A percentile compares a stretch with the other conserved stretches of the same genome.
Conservation (phyloP, 1,284 basidiomycete genomes). For the Malassezia caprae region DNA sequence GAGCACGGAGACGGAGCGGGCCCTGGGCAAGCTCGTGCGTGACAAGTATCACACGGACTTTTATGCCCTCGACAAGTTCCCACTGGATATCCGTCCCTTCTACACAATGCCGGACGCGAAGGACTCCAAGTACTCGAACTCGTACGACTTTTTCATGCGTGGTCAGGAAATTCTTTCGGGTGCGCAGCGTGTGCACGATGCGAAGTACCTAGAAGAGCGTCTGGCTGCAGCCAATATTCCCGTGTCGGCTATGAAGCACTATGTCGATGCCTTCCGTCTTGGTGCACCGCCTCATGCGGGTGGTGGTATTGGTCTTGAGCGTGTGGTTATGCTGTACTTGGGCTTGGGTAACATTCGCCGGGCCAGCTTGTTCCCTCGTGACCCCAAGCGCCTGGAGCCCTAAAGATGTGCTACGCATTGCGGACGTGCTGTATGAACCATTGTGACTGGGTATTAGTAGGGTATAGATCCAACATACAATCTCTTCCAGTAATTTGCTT, state of each 20-base stretch:
- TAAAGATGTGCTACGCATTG: slow-evolving; percentile 10
- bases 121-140: slow-evolving; percentile 64
- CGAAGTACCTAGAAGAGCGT: slow-evolving; percentile 66
- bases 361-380: slow-evolving; percentile 78
- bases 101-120: slow-evolving; percentile 48
- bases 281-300: slow-evolving; percentile 72
- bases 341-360: slow-evolving; percentile 75
- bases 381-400: slow-evolving; percentile 48
- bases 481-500: slow-evolving; percentile 27
- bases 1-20: slow-evolving; percentile 45
- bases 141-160: slow-evolving; percentile 99
- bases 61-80: slow-evolving; percentile 48
- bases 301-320: slow-evolving; percentile 64
- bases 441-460: not conserved
- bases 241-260: slow-evolving; percentile 74
- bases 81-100: slow-evolving; percentile 43
- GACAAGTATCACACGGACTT: slow-evolving; percentile 48
- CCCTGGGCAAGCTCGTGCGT: slow-evolving; percentile 34
- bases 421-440: slow-evolving; percentile 3
- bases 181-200: slow-evolving; percentile 91
- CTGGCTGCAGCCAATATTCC: slow-evolving; percentile 67
- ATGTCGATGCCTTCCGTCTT: slow-evolving; percentile 85
- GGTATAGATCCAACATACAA: slow-evolving; percentile 17
- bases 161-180: slow-evolving; percentile 97
- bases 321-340: slow-evolving; percentile 77